A percentile compares a stretch with the other conserved stretches of the same genome.
Evolutionary conservation across 805 yeast genomes (phyloP).

Genomic region (Candida incommunis): DNA sequence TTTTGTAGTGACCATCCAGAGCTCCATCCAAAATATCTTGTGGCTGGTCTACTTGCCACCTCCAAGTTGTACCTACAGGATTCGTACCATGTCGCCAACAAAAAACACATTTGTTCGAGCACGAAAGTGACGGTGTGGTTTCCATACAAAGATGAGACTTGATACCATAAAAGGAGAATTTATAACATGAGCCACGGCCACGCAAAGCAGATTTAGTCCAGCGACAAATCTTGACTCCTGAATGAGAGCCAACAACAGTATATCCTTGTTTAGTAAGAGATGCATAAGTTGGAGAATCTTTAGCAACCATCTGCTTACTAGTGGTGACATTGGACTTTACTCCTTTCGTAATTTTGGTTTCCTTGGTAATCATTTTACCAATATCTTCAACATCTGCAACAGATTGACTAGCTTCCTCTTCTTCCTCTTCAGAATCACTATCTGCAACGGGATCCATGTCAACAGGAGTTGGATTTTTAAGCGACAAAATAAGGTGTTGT

Average conservation of each 20-base stretch:
- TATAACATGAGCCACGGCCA: constrained; percentile 90
- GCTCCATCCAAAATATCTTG: constrained; percentile 77
- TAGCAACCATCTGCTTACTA: constrained; percentile 84
- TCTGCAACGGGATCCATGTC: constrained; percentile 39
- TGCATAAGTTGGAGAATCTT: constrained; percentile 76
- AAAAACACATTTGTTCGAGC: constrained; percentile 90
- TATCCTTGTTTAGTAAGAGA: constrained; percentile 88
- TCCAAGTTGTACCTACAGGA: constrained; percentile 92
- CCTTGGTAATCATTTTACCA: constrained; percentile 38
- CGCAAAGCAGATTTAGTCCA: constrained; percentile 93
- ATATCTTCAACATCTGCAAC: constrained; percentile 80
- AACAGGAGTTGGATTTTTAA: constrained; percentile 50
- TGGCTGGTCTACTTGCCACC: constrained; percentile 92
- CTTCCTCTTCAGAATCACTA: constrained; percentile 37
- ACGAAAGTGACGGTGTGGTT: constrained; percentile 83
- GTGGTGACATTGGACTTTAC: too few relatives aligned
- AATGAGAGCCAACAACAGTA: constrained; percentile 83
- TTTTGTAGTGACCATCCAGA: constrained; percentile 73
- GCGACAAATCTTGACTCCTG: constrained; percentile 89
- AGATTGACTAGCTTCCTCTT: constrained; percentile 26
- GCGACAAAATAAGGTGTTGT: constrained; percentile 39
- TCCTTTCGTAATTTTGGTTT: too few relatives aligned
- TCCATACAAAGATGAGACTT: constrained; percentile 90
- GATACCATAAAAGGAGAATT: constrained; percentile 84
- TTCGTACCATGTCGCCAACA: constrained; percentile 98